A percentile compares a stretch with the other conserved stretches of the same genome.
Evolutionary conservation across 23 red algal species (phyloP).

Genomic region (Agarophyton chilense): DNA sequence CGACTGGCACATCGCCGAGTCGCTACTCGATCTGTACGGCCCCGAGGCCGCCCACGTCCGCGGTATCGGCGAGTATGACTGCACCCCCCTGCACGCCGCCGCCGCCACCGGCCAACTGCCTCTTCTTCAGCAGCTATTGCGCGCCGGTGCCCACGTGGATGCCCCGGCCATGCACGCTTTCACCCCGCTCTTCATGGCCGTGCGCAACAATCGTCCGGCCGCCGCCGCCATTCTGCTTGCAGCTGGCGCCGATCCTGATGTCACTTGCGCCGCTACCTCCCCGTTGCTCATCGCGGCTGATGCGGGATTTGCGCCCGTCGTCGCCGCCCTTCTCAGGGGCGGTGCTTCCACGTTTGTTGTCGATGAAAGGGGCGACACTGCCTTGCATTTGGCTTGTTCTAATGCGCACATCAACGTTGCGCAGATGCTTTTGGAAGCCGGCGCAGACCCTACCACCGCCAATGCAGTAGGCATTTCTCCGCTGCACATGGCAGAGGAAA

Average conservation of each 20-base stretch:
- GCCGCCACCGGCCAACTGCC: conserved; percentile 41
- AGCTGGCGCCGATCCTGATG: conserved; percentile 49
- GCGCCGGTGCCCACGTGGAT: conserved; percentile 31
- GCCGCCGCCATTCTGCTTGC: conserved; percentile 11
- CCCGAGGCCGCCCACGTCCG: conserved; percentile 24
- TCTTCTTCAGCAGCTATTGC: conserved; percentile 21
- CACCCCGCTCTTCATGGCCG: conserved; percentile 51
- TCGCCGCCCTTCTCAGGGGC: not conserved
- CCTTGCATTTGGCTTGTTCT: conserved; percentile 31
- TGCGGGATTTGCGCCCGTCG: conserved; percentile 9
- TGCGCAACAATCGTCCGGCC: conserved; percentile 14
- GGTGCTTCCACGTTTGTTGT: conserved; percentile 10
- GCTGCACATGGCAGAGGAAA: conserved; percentile 4
- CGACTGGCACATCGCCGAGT: conserved; percentile 59
- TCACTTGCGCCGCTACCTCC: not conserved
- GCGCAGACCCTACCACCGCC: not conserved
- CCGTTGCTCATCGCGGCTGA: conserved; percentile 40
- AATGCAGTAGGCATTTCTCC: conserved; percentile 14
- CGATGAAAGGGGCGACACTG: conserved; percentile 11
- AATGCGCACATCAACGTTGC: conserved; percentile 10
- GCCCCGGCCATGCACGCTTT: conserved; percentile 17
- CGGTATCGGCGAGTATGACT: conserved; percentile 51
- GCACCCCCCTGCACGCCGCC: conserved; percentile 59
- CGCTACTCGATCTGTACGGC: conserved; percentile 46
- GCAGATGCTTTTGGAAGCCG: conserved; percentile 26